These are phyloP conservation scores for Leccinum barrowsii DNA, from an alignment of 768 basidiomycete species.

Conservation along the genomic window DNA sequence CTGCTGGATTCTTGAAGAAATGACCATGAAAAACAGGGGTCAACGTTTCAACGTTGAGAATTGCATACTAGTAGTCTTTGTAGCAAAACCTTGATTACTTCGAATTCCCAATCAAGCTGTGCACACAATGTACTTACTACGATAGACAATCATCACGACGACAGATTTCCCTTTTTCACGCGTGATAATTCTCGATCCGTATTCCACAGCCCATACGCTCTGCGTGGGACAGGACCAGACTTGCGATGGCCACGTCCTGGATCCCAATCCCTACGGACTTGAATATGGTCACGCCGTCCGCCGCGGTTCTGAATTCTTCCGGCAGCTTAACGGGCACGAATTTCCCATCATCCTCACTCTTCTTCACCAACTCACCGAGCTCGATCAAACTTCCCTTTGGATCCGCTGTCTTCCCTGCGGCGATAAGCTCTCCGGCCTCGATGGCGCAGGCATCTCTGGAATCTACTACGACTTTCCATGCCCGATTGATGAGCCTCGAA, in stretches of 20 bases:
- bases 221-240: slow-evolving; percentile 62
- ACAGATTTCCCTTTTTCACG: too few relatives aligned
- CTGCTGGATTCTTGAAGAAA: background rate
- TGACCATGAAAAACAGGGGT: background rate
- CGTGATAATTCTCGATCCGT: slow-evolving; percentile 44
- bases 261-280: slow-evolving; percentile 85
- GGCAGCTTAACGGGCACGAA: slow-evolving; percentile 12
- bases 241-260: slow-evolving; percentile 85
- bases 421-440: slow-evolving; percentile 85
- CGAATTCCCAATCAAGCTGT: too few relatives aligned
- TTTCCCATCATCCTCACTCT: slow-evolving; percentile 3
- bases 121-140: background rate
- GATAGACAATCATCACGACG: background rate
- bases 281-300: slow-evolving; percentile 68
- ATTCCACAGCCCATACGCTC: slow-evolving; percentile 51
- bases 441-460: slow-evolving; percentile 62
- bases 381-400: slow-evolving; percentile 48
- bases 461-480: slow-evolving; percentile 65
- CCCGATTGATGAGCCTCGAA: slow-evolving; percentile 49
- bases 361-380: slow-evolving; percentile 58
- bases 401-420: slow-evolving; percentile 38
- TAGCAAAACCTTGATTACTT: background rate
- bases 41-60: too few relatives aligned
- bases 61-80: too few relatives aligned
- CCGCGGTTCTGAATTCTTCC: slow-evolving; percentile 1